Evolutionary conservation across 306 rosid species (phyloP), one percentile per base, ranked within the genome.

Genomic region (Cicer yamashitae): DNA sequence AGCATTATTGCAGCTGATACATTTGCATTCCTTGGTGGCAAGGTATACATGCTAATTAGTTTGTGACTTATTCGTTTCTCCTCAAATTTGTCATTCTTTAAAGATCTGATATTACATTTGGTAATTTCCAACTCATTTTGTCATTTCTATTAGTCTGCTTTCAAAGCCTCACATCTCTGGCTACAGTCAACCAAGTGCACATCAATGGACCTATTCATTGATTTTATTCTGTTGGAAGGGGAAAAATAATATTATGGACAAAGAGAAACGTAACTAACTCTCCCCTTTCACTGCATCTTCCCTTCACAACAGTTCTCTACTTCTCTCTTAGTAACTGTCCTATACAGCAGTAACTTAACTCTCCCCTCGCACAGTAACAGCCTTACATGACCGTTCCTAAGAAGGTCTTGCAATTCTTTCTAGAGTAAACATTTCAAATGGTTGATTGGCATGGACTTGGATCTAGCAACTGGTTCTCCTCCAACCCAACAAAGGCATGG

Each of bases 1-100:
- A 85, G 96, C 84, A 81, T 94, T 73, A 94, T 96, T 73, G 96
- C 99, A 48, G 99, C 98, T 9, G 98, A 92, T 83, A 89, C 99
- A 9, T 89, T n/a, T 74, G 97, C 96, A 17, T 94, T 92, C 80
- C 60, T 94, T 83, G 99, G 97, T 59, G 98, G 98, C 86, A 96
- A 90, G 96, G 98, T 94, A 86, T 82, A 74, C 70, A 58, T 41
- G 76, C 83, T 64, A 74, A 64, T 8, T 48, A 8, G 25, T 79
- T 37, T 71, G 69, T 65, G 46, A 53, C 60, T 9, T 75, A 40
- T 67, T 20, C 67, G 54, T 69, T 20, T 63, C 18, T 67, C 34
- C 69, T 46, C 59, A 59, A 58, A 14, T 43, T 51, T 70, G 34
- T 48, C 52, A 38, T 71, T 63, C 25, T 63, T 83, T 48, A 56